These are phyloP conservation scores for Buddleja alternifolia DNA, from an alignment of 257 asterid species.

Conservation along the genomic window DNA sequence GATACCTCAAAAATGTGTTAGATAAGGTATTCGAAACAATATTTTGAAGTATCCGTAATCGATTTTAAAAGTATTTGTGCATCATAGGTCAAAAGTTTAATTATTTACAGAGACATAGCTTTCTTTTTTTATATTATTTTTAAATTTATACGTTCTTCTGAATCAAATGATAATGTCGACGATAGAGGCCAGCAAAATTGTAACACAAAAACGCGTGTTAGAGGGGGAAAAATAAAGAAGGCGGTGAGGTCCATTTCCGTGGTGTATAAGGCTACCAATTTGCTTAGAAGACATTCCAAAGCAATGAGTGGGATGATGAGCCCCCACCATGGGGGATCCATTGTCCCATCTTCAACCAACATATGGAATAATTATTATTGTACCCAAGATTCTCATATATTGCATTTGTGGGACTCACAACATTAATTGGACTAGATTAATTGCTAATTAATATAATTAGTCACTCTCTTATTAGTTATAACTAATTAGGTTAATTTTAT, in stretches of 20 bases:
- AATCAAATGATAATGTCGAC: no score
- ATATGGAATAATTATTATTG: slow-evolving; percentile 76
- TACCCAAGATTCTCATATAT: slow-evolving; percentile 62
- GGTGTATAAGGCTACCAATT: background rate
- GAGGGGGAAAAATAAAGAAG: slow-evolving; percentile 34
- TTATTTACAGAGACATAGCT: no score
- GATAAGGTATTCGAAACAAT: no score
- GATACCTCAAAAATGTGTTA: no score
- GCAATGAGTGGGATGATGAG: slow-evolving; percentile 58
- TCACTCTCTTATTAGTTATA: background rate
- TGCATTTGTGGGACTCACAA: slow-evolving; percentile 43
- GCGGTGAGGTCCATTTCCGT: slow-evolving; percentile 22
- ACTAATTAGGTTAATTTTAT: slow-evolving; percentile 20
- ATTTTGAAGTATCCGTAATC: no score
- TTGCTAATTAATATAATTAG: slow-evolving; percentile 12
- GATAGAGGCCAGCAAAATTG: background rate
- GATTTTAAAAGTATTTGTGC: no score
- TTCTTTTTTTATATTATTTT: no score
- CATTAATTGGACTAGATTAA: slow-evolving; percentile 21
- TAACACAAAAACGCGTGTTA: slow-evolving; percentile 45
- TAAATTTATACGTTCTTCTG: no score
- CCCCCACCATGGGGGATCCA: slow-evolving; percentile 70
- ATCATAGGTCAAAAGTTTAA: no score
- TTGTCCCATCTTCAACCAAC: slow-evolving; percentile 83
- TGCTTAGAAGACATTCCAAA: slow-evolving; percentile 44